Percentiles rank a stretch among this genome's conserved stretches.
These are phyloP conservation scores for Amanita subjunquillea DNA, from an alignment of 768 basidiomycete species.

Conservation along the genomic window DNA sequence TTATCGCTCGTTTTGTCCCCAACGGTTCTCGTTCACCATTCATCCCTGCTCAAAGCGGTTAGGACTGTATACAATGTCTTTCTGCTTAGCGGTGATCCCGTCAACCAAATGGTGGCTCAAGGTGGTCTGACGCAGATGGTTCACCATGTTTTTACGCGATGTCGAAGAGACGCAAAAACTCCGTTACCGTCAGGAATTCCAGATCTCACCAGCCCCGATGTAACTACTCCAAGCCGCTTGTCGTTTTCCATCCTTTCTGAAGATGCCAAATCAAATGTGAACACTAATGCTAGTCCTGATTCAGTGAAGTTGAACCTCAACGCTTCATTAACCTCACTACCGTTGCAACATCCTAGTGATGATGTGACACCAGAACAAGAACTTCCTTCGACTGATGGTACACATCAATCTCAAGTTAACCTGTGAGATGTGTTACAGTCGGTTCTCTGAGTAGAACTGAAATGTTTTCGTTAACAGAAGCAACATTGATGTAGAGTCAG, in stretches of 20 bases:
- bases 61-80: slow-evolving; percentile 99
- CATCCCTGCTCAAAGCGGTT: slow-evolving; percentile 89
- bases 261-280: not conserved
- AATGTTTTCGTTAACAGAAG: slow-evolving; percentile 21
- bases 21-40: slow-evolving; percentile 87
- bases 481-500: slow-evolving; percentile 22
- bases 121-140: slow-evolving; percentile 98
- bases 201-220: not conserved
- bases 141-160: slow-evolving; percentile 88
- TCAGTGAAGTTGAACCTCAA: not conserved
- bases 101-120: slow-evolving; percentile 97
- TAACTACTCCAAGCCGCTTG: not conserved
- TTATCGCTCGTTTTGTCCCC: slow-evolving; percentile 83
- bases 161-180: slow-evolving; percentile 24
- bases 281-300: not conserved
- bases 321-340: slow-evolving; percentile 4
- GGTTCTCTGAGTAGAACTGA: slow-evolving; percentile 16
- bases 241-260: slow-evolving; percentile 8
- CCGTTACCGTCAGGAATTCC: slow-evolving; percentile 8
- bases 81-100: slow-evolving; percentile 77
- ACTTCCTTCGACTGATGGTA: not conserved
- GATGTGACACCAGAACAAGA: not conserved
- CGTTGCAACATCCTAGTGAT: not conserved
- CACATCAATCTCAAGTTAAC: slow-evolving; percentile 2
- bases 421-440: not conserved